These are phyloP conservation scores for Lachnellula arida DNA, from an alignment of 2,329 filamentous ascomycete genomes.

Conservation along the genomic window DNA sequence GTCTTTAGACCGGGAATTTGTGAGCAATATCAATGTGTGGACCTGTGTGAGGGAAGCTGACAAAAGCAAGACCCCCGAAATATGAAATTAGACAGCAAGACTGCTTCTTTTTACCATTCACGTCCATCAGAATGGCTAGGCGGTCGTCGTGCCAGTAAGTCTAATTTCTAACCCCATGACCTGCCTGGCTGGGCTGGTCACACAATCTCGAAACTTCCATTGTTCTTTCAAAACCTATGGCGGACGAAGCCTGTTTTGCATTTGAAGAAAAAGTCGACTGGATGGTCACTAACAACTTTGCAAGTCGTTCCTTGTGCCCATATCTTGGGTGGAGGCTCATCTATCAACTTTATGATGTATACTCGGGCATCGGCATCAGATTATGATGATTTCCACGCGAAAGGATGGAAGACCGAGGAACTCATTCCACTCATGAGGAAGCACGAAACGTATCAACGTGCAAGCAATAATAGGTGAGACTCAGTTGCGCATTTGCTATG, in stretches of 20 bases:
- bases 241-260: no score
- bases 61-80: constrained; percentile 24
- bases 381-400: constrained; percentile 50
- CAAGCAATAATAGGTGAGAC: constrained; percentile 51
- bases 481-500: neutral
- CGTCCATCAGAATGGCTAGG: constrained; percentile 49
- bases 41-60: constrained; percentile 4
- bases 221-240: neutral
- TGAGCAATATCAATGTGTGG: constrained; percentile 38
- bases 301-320: constrained; percentile 37
- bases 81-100: constrained; percentile 42
- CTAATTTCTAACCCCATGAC: neutral
- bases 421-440: constrained; percentile 52
- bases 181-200: neutral
- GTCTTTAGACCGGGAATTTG: constrained; percentile 49
- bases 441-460: constrained; percentile 49
- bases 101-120: constrained; percentile 71
- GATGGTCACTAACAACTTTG: constrained; percentile 28
- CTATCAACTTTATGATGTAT: constrained; percentile 56
- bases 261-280: no score
- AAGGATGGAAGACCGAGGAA: constrained; percentile 49
- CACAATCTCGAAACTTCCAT: no score
- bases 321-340: constrained; percentile 59
- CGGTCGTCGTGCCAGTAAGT: constrained; percentile 43
- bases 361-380: constrained; percentile 42